phyloP scores from a whole-genome alignment of 2,329 filamentous ascomycete genomes.

The Fusarium poae region DNA sequence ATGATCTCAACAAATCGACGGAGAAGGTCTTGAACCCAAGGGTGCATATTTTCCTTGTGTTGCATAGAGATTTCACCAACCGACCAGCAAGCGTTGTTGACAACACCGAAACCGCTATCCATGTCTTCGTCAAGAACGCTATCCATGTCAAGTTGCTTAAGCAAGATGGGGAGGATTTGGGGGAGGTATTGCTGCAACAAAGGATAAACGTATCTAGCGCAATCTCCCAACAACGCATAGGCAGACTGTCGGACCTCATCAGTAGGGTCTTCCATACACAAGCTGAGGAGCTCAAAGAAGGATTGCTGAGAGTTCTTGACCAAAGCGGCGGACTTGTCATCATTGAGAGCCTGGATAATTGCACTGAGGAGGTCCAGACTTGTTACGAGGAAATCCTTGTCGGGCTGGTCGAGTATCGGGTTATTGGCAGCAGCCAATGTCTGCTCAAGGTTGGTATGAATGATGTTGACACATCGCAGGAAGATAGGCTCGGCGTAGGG shows the following conservation, averaged over 20 bases:
- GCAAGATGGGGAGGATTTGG: slow-evolving; percentile 81
- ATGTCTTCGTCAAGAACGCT: slow-evolving; percentile 81
- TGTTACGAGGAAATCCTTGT: slow-evolving; percentile 97
- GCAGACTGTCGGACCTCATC: slow-evolving; percentile 97
- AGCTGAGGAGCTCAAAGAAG: slow-evolving; percentile 90
- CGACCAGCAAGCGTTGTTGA: slow-evolving; percentile 99
- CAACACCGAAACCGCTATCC: slow-evolving; percentile 87
- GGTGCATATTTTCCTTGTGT: slow-evolving; percentile 78
- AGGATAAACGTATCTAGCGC: slow-evolving; percentile 89
- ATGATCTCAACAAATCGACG: slow-evolving; percentile 85
- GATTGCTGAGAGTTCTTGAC: slow-evolving; percentile 81
- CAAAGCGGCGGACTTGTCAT: slow-evolving; percentile 79
- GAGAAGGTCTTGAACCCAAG: slow-evolving; percentile 82
- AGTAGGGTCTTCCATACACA: slow-evolving; percentile 91
- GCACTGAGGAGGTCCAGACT: slow-evolving; percentile 93
- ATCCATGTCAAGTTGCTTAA: slow-evolving; percentile 88
- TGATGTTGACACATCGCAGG: slow-evolving; percentile 87
- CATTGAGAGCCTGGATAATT: slow-evolving; percentile 89
- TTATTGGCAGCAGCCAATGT: slow-evolving; percentile 78
- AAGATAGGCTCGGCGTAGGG: slow-evolving; percentile 91
- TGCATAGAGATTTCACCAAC: slow-evolving; percentile 91
- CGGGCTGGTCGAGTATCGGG: slow-evolving; percentile 78
- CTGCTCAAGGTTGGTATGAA: slow-evolving; percentile 90
- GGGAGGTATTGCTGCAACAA: slow-evolving; percentile 81
- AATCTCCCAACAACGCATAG: slow-evolving; percentile 94